A percentile compares a stretch with the other conserved stretches of the same genome.
phyloP scores from a whole-genome alignment of 495 filamentous ascomycete genomes.

The Penicillium verhagenii region DNA sequence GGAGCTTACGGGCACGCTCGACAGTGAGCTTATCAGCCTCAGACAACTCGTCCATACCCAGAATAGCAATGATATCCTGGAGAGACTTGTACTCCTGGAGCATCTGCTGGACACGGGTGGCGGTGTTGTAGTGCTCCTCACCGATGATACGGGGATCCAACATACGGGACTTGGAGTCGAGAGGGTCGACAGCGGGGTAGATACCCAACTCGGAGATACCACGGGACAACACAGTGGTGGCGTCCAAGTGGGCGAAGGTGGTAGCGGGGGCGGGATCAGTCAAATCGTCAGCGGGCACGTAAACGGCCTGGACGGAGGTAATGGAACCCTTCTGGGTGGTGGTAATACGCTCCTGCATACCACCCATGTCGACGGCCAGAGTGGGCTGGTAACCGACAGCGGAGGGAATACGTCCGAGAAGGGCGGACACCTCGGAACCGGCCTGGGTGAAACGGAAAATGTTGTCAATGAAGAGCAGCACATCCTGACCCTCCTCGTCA shows the following conservation, averaged over 20 bases:
- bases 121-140: slow-evolving; percentile 94
- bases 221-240: slow-evolving; percentile 99
- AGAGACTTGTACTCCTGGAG: slow-evolving; percentile 99
- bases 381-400: slow-evolving; percentile 99
- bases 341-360: slow-evolving; percentile 99
- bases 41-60: slow-evolving; percentile 99
- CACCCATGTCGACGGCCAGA: slow-evolving; percentile 99
- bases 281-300: slow-evolving; percentile 99
- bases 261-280: slow-evolving; percentile 99
- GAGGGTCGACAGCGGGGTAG: slow-evolving; percentile 99
- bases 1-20: slow-evolving; percentile 99
- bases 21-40: slow-evolving; percentile 99
- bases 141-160: slow-evolving; percentile 97
- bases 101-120: slow-evolving; percentile 95
- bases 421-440: slow-evolving; percentile 99
- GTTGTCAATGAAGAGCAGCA: slow-evolving; percentile 99
- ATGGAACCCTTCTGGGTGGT: slow-evolving; percentile 99
- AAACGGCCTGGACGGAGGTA: slow-evolving; percentile 99
- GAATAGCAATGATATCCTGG: slow-evolving; percentile 99
- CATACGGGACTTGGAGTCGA: slow-evolving; percentile 99
- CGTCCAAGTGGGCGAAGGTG: slow-evolving; percentile 99
- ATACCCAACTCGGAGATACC: slow-evolving; percentile 99
- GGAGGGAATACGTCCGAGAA: slow-evolving; percentile 99
- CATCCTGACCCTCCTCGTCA: slow-evolving; percentile 97
- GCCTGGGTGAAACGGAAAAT: slow-evolving; percentile 99